phyloP scores from a whole-genome alignment of 192 early-diverging fungal species.

The Dimargaris verticillata region DNA sequence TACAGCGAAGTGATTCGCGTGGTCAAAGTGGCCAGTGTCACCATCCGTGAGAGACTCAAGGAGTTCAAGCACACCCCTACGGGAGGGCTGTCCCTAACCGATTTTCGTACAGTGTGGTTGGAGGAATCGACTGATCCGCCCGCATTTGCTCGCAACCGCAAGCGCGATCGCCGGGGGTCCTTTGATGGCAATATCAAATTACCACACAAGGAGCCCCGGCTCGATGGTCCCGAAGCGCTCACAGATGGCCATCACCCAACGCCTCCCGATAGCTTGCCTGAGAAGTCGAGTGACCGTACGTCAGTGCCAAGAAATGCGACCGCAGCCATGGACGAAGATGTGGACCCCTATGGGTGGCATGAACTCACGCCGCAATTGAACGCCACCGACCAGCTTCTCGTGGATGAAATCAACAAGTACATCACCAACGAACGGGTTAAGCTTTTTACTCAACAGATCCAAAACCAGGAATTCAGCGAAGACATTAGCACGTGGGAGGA shows the following conservation, averaged over 20 bases:
- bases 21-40: constrained; percentile 79
- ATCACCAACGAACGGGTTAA: constrained; percentile 15
- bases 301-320: no score
- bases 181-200: constrained; percentile 14
- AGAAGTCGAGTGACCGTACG: neutral
- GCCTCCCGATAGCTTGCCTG: neutral
- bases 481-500: constrained; percentile 36
- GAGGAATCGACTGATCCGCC: constrained; percentile 71
- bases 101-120: constrained; percentile 76
- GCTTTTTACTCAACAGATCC: constrained; percentile 12
- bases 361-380: neutral
- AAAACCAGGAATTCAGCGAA: constrained; percentile 12
- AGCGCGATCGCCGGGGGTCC: constrained; percentile 15
- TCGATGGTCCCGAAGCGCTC: constrained; percentile 16
- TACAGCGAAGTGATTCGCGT: constrained; percentile 69
- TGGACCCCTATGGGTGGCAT: neutral
- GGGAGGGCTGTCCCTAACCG: constrained; percentile 48
- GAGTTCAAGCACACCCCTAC: constrained; percentile 75
- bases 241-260: constrained; percentile 4
- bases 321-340: constrained; percentile 1
- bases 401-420: constrained; percentile 18
- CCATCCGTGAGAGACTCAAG: constrained; percentile 58
- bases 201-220: constrained; percentile 15
- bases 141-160: constrained; percentile 42
- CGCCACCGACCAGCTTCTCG: constrained; percentile 15